Evolutionary conservation across 1,139 yeast species (phyloP), one percentile per base, ranked within the genome.

Genomic region (Yamadazyma friedrichii): DNA sequence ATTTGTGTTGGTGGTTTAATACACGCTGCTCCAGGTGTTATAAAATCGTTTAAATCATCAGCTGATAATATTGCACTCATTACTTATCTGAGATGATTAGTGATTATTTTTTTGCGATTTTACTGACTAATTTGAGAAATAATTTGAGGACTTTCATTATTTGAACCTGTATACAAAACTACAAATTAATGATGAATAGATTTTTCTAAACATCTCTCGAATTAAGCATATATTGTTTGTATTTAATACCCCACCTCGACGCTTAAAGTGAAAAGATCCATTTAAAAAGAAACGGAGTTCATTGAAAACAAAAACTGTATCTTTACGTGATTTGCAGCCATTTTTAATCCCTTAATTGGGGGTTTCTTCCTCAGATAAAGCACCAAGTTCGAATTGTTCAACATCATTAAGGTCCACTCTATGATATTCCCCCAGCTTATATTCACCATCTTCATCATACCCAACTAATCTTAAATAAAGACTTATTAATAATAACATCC

Each of bases 21-120:
- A 60, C 99, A 93, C 2, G 96, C 98, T 31, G 87, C 83, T 0
- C 96, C 95, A 0, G 98, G 98, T 35, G 88, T 76, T 40, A 93
- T 91, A 64, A 89, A 93, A 65, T 93, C 99, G 62, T 94, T 94
- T 46, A 93, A 68, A 55, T 93, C 97, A 46, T 87, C 93, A 24
- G 88, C 91, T 17, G 95, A 85, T 44, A 91, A 71, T 39, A 89
- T 70, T 4, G 96, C 88, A 65, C 95, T 85, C 98, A 89, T 89
- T 10, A 13, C 16, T 17, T 13, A 24, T 33, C 12, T 10, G 29
- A 24, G 22, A 15, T 16, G 25, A 25, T 28, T 16, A n/a, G n/a
- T n/a, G n/a, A n/a, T n/a, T 9, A 10, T 10, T 35, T 28, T 32
- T 35, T 27, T 28, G 38, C 38, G 32, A 28, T 36, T 38, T 33